These are phyloP conservation scores for Iris pallida DNA, from an alignment of 116 monocot species.

Conservation along the genomic window DNA sequence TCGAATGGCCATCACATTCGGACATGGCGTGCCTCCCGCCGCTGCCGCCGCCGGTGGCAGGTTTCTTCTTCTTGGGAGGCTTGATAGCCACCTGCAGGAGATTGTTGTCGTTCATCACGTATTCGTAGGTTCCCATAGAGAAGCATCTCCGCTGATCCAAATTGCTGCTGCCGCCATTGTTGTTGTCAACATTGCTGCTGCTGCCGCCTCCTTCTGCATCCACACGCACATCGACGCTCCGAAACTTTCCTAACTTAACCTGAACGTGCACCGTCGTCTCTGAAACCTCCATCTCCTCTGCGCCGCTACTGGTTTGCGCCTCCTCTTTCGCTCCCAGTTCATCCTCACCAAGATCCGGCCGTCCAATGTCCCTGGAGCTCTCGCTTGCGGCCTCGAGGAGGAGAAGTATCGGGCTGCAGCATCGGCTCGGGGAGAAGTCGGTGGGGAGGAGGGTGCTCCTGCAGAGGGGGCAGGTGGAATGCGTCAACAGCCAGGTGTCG, in stretches of 20 bases:
- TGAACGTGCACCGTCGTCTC: slow-evolving; percentile 27
- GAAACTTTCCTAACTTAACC: slow-evolving; percentile 62
- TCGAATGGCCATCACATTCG: slow-evolving; percentile 49
- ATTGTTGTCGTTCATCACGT: slow-evolving; percentile 37
- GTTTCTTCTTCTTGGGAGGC: slow-evolving; percentile 37
- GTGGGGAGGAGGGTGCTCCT: slow-evolving; percentile 25
- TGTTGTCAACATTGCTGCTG: not conserved
- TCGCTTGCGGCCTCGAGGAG: slow-evolving; percentile 40
- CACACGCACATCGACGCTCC: slow-evolving; percentile 7
- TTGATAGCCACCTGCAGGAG: slow-evolving; percentile 36
- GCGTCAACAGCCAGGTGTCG: slow-evolving; percentile 53
- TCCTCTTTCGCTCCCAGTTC: slow-evolving; percentile 16
- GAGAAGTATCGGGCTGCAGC: slow-evolving; percentile 26
- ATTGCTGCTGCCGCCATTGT: no score
- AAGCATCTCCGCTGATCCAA: slow-evolving; percentile 38
- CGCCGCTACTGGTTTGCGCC: not conserved
- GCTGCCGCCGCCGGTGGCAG: not conserved
- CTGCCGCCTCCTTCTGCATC: slow-evolving; percentile 7
- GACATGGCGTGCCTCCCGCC: slow-evolving; percentile 48
- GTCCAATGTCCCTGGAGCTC: slow-evolving; percentile 31
- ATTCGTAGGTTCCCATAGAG: slow-evolving; percentile 47
- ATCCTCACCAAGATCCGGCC: slow-evolving; percentile 5
- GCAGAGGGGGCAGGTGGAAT: slow-evolving; percentile 57
- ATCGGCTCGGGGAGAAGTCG: slow-evolving; percentile 29
- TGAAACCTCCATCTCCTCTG: not conserved